phyloP scores from a whole-genome alignment of 768 basidiomycete genomes.

The Lactarius sanguifluus region DNA sequence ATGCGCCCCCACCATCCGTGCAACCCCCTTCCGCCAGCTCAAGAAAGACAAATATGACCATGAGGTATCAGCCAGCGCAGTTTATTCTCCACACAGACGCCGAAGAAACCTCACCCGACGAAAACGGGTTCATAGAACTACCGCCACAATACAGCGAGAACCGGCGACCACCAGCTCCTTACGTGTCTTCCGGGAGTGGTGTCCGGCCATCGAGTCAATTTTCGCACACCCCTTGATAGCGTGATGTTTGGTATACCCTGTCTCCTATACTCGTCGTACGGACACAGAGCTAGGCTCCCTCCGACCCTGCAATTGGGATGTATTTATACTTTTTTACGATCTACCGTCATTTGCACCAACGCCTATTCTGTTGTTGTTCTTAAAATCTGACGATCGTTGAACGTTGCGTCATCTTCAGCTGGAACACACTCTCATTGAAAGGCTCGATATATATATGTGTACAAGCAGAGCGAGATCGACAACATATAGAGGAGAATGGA shows the following conservation, averaged over 20 bases:
- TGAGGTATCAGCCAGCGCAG: constrained; percentile 6
- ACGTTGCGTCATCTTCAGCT: not conserved
- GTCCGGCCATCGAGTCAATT: not conserved
- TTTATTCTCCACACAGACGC: constrained; percentile 62
- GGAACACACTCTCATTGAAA: constrained; percentile 12
- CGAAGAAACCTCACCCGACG: constrained; percentile 52
- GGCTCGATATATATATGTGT: constrained; percentile 23
- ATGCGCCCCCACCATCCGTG: not conserved
- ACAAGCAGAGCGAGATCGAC: constrained; percentile 19
- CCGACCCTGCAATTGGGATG: not conserved
- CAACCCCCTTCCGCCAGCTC: not conserved
- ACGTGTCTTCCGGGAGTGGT: not conserved
- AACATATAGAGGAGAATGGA: constrained; percentile 22
- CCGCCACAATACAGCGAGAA: constrained; percentile 70
- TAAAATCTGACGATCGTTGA: not conserved
- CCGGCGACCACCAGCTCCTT: constrained; percentile 33
- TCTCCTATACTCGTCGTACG: not conserved
- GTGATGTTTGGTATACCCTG: not conserved
- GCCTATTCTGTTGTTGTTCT: not conserved
- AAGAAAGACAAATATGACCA: constrained; percentile 3
- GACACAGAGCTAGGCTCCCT: not conserved
- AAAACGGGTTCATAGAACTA: constrained; percentile 63
- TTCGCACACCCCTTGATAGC: not conserved
- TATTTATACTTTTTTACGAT: not conserved
- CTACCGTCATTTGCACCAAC: not conserved